A percentile compares a stretch with the other conserved stretches of the same genome.
phyloP scores from a whole-genome alignment of 164 flowering plant genomes.

The Litsea cubeba region DNA sequence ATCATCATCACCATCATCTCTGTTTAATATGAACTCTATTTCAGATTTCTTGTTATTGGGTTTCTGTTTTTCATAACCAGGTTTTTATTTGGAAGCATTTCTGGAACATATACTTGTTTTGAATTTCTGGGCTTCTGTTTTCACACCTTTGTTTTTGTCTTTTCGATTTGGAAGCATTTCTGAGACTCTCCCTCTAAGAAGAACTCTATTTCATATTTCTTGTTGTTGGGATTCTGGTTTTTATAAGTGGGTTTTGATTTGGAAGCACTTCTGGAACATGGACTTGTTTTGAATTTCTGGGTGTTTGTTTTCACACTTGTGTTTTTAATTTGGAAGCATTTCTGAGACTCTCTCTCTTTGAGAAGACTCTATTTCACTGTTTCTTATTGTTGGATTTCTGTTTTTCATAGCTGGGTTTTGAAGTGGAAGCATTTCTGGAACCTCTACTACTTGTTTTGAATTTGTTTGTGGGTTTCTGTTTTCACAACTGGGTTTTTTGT shows the following conservation, averaged over 20 bases:
- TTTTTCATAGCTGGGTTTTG: neutral
- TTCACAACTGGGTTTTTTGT: neutral
- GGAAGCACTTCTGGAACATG: neutral
- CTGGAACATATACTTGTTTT: neutral
- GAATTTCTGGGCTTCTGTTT: neutral
- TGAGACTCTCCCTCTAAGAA: neutral
- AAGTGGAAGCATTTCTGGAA: neutral
- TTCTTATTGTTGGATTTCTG: neutral
- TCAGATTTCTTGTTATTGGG: neutral
- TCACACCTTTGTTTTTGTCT: neutral
- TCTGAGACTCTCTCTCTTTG: neutral
- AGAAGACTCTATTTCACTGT: neutral
- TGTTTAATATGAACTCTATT: neutral
- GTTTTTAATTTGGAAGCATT: neutral
- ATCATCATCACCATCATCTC: neutral
- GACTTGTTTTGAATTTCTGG: neutral
- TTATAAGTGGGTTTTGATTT: neutral
- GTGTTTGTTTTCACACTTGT: neutral
- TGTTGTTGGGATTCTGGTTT: neutral
- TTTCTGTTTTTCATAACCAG: neutral
- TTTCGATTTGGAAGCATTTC: neutral
- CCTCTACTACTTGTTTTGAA: too few relatives aligned
- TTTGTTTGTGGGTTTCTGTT: neutral
- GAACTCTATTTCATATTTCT: neutral
- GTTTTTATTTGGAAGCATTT: neutral